These are phyloP conservation scores for Pyricularia sp. DNA, from an alignment of 2,329 filamentous ascomycete genomes.

Conservation along the genomic window DNA sequence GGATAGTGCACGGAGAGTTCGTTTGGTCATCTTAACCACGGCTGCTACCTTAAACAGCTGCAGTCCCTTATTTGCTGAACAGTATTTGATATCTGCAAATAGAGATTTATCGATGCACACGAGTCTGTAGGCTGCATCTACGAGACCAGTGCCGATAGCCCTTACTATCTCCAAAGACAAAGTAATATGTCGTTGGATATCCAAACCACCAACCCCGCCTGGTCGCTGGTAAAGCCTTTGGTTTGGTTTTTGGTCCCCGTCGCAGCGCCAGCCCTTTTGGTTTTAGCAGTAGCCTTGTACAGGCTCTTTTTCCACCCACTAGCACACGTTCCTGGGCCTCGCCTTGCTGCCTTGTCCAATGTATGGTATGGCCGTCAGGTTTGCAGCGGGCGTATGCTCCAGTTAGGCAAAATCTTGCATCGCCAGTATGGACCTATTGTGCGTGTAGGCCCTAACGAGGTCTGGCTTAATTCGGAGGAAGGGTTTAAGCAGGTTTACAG, in stretches of 20 bases:
- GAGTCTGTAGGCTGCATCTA: not conserved
- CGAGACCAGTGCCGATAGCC: not conserved
- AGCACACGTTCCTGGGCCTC: constrained; percentile 31
- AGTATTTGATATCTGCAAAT: not conserved
- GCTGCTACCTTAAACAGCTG: not conserved
- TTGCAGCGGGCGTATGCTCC: constrained; percentile 27
- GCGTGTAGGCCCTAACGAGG: constrained; percentile 39
- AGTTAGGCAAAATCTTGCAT: constrained; percentile 31
- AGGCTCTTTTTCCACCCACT: constrained; percentile 31
- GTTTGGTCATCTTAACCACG: too few species aligned
- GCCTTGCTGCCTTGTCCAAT: constrained; percentile 30
- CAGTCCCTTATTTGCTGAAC: not conserved
- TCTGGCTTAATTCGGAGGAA: constrained; percentile 36
- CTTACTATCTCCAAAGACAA: not conserved
- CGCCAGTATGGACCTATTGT: constrained; percentile 33
- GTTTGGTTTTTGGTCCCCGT: not conserved
- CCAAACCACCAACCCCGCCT: not conserved
- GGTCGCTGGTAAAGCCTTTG: not conserved
- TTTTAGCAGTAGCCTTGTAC: constrained; percentile 14
- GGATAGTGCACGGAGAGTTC: not conserved
- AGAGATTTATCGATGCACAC: not conserved
- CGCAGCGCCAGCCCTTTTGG: not conserved
- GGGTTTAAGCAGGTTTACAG: constrained; percentile 35
- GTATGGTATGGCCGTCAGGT: constrained; percentile 34
- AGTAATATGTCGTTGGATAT: not conserved